Percentiles rank a stretch among this genome's conserved stretches.
Evolutionary conservation across 2,329 filamentous ascomycete genomes (phyloP).

Genomic region (Fusarium nygamai): DNA sequence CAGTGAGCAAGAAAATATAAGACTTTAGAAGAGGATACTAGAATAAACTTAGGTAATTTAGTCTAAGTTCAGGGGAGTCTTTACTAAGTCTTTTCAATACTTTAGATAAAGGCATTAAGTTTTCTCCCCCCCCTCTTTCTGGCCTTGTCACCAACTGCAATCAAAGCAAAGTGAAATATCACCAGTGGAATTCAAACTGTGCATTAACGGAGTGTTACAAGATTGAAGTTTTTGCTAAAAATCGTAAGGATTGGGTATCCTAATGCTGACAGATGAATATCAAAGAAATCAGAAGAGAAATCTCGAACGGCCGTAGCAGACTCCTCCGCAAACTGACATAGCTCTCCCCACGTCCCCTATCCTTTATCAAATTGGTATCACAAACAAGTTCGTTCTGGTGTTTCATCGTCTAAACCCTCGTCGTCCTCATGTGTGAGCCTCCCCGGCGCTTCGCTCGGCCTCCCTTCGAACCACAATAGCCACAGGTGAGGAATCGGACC

Average conservation of each 20-base stretch:
- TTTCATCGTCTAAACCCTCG: conserved; percentile 20
- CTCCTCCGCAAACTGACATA: background rate
- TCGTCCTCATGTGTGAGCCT: conserved; percentile 25
- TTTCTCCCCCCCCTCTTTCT: too few species aligned
- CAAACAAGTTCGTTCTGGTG: background rate
- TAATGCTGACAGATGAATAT: conserved; percentile 32
- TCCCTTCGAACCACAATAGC: conserved; percentile 48
- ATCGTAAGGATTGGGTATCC: conserved; percentile 43
- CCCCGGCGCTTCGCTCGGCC: conserved; percentile 25
- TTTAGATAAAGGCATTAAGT: background rate
- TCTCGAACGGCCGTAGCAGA: conserved; percentile 17
- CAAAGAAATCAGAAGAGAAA: conserved; percentile 22
- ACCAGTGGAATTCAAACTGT: background rate
- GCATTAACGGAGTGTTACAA: background rate
- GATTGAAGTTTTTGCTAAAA: background rate
- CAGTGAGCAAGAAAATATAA: background rate
- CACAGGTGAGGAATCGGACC: conserved; percentile 71
- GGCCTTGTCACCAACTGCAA: too few species aligned
- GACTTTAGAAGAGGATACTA: background rate
- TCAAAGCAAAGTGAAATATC: background rate
- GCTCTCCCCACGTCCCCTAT: background rate
- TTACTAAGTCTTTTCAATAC: background rate
- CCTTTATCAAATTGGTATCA: conserved; percentile 19
- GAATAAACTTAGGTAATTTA: background rate
- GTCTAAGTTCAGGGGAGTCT: too few species aligned